Conservation (phyloP, 768 basidiomycete species). For the Galerina marginata region DNA sequence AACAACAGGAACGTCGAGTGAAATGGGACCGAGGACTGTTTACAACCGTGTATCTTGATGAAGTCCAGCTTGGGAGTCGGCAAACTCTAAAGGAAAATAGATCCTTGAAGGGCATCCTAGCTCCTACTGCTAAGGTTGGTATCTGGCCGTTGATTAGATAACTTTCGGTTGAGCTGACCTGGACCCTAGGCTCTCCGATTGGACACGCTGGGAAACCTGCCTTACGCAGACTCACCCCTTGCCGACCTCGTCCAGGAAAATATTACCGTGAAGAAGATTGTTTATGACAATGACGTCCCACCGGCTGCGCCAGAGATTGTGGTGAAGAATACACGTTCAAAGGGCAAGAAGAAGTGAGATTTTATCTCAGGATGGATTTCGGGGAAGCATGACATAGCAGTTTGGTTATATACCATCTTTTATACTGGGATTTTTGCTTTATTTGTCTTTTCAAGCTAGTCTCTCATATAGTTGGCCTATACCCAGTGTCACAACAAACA, state of each 20-base stretch:
- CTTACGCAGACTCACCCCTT: slow-evolving; percentile 59
- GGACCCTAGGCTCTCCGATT: slow-evolving; percentile 58
- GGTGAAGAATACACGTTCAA: slow-evolving; percentile 62
- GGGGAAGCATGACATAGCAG: neutral
- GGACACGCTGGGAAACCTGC: slow-evolving; percentile 76
- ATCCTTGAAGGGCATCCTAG: slow-evolving; percentile 67
- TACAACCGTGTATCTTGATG: slow-evolving; percentile 65
- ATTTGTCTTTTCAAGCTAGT: slow-evolving; percentile 2
- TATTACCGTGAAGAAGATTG: slow-evolving; percentile 75
- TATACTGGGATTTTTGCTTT: slow-evolving; percentile 10
- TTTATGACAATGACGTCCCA: slow-evolving; percentile 76
- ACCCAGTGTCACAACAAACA: neutral
- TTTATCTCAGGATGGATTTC: neutral
- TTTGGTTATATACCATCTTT: neutral
- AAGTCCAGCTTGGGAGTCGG: slow-evolving; percentile 58
- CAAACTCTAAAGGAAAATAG: slow-evolving; percentile 46
- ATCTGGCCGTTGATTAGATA: neutral
- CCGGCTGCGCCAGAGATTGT: slow-evolving; percentile 30
- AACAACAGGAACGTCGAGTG: slow-evolving; percentile 57
- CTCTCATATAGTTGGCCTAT: neutral
- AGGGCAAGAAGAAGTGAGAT: slow-evolving; percentile 47
- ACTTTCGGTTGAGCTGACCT: slow-evolving; percentile 8
- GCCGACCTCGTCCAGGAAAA: slow-evolving; percentile 66
- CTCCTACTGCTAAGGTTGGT: slow-evolving; percentile 68
- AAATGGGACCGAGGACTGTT: slow-evolving; percentile 80